Evolutionary conservation across 2,329 filamentous ascomycete species (phyloP), one percentile per base, ranked within the genome.

Genomic region (Cucurbitaria berberidis): DNA sequence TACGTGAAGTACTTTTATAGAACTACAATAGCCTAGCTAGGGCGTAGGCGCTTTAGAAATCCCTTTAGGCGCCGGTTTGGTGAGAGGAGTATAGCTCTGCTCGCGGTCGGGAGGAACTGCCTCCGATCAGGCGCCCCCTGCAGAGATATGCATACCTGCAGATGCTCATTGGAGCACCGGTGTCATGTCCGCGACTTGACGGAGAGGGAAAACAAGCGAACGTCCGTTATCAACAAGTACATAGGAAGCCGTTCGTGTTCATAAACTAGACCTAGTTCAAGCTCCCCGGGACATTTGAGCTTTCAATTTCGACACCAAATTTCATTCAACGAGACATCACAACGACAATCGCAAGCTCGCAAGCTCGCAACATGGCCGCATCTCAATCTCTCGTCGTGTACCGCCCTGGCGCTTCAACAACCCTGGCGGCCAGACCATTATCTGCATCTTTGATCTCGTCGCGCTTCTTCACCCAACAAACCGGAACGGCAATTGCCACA

Each of bases 401-500:
- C 24, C 50, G 36, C 3, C 40, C 55, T n/a, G 42, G 32, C 13
- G 27, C 49, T 3, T 48, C 56, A 8, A 29, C 11, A 10, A 46
- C 45, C 8, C 22, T 57, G 10, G 44, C 51, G 11, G 41, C 40
- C 15, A 48, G 35, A 36, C 35, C 49, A 27, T 49, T 45, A 10
- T 41, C 52, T 22, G 39, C 38, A 19, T 59, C 60, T 1, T 44
- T 63, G 13, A 55, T 65, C 26, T 45, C 58, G 5, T 57, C 54
- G 9, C 48, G 38, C 32, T 50, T 60, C 32, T 63, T 63, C 45
- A 53, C 46, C 4, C 59, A 54, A 19, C 59, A 59, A 44, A 67
- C 66, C 30, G 64, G 64, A 21, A 67, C 64, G 8, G 64, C 65
- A 18, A 64, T 71, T 26, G 64, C 61, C 15, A 69, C 69, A 2